A percentile compares a stretch with the other conserved stretches of the same genome.
These are phyloP conservation scores for Xylariaceae sp. DNA, from an alignment of 2,329 filamentous ascomycete species.

Conservation along the genomic window DNA sequence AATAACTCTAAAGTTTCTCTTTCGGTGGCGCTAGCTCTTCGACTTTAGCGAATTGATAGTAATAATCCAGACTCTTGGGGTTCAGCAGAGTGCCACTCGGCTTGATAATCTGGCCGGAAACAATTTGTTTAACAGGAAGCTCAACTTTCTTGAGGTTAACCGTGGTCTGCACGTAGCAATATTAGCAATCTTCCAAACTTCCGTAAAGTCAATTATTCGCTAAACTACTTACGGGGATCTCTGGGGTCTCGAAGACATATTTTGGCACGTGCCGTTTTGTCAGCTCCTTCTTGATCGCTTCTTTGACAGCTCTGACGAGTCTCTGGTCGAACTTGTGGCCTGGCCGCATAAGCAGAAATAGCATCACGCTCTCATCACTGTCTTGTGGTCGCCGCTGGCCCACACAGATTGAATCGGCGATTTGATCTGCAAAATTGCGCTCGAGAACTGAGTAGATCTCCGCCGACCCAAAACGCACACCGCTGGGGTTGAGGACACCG, in stretches of 20 bases:
- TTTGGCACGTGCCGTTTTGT: slow-evolving; percentile 78
- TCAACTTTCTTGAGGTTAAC: slow-evolving; percentile 88
- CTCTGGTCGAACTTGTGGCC: slow-evolving; percentile 59
- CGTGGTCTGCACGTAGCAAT: slow-evolving; percentile 62
- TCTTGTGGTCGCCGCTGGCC: slow-evolving; percentile 71
- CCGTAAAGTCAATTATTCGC: background rate
- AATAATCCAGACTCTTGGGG: slow-evolving; percentile 75
- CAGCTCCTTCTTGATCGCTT: slow-evolving; percentile 68
- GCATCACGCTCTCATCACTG: slow-evolving; percentile 58
- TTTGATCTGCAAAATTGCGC: slow-evolving; percentile 63
- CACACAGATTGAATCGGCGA: slow-evolving; percentile 79
- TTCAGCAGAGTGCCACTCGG: slow-evolving; percentile 79
- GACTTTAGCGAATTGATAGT: slow-evolving; percentile 78
- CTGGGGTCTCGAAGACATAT: slow-evolving; percentile 79
- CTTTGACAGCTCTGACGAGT: slow-evolving; percentile 65
- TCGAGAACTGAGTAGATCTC: slow-evolving; percentile 82
- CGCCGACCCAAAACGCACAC: slow-evolving; percentile 78
- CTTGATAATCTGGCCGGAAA: slow-evolving; percentile 75
- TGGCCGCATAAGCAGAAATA: slow-evolving; percentile 62
- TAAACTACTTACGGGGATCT: slow-evolving; percentile 70
- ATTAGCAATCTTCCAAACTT: background rate
- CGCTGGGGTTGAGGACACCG: slow-evolving; percentile 79
- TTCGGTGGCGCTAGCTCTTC: slow-evolving; percentile 60
- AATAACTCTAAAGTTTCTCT: slow-evolving; percentile 52
- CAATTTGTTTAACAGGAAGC: slow-evolving; percentile 82